phyloP scores from a whole-genome alignment of 305 asterid species.

The Fraxinus ornus region DNA sequence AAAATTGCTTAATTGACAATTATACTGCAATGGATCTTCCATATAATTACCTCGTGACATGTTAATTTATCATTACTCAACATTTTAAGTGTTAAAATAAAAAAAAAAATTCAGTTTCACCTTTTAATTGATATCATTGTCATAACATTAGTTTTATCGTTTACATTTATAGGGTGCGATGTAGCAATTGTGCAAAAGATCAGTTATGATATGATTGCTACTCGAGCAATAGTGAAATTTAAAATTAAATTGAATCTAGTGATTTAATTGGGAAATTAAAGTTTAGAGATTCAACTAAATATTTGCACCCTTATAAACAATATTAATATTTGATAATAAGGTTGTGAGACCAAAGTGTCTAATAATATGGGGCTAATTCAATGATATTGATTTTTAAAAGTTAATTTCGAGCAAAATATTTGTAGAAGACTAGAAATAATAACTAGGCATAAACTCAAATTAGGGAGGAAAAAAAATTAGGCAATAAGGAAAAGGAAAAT shows the following conservation, averaged over 20 bases:
- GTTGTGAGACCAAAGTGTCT: neutral
- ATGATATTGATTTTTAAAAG: neutral
- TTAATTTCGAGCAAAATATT: neutral
- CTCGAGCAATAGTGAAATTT: neutral
- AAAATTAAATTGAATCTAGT: neutral
- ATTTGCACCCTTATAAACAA: neutral
- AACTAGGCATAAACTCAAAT: neutral
- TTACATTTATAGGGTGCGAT: neutral
- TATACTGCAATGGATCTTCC: neutral
- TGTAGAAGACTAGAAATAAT: neutral
- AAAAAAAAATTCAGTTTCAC: neutral
- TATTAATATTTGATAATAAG: neutral
- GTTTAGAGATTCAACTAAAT: neutral
- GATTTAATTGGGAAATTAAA: neutral
- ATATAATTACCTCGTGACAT: neutral
- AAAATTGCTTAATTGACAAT: neutral
- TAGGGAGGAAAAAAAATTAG: neutral
- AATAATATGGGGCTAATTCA: neutral
- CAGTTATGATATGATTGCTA: neutral
- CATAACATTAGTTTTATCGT: neutral
- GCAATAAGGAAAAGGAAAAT: neutral
- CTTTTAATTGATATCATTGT: too few relatives aligned
- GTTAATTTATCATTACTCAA: neutral
- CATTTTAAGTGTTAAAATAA: neutral
- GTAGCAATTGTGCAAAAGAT: neutral